A percentile compares a stretch with the other conserved stretches of the same genome.
phyloP scores from a whole-genome alignment of 2,329 filamentous ascomycete species.

The Xylaria sp. region DNA sequence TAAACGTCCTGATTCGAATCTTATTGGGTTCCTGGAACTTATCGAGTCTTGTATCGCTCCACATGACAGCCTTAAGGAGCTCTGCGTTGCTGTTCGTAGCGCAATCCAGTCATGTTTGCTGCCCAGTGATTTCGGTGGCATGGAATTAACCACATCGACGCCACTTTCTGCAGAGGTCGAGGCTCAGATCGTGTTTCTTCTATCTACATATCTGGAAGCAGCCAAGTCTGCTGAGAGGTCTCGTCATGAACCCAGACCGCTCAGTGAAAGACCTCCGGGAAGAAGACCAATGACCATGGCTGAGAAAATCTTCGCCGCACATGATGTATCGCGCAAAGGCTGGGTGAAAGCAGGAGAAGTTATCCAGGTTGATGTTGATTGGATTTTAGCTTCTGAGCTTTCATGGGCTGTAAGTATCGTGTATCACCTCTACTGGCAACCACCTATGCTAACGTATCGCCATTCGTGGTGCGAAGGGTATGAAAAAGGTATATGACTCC shows the following conservation, averaged over 20 bases:
- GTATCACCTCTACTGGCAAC: neutral
- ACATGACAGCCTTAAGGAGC: constrained; percentile 1
- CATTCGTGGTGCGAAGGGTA: constrained; percentile 43
- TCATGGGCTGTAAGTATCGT: constrained; percentile 50
- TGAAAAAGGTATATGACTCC: constrained; percentile 55
- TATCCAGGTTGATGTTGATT: constrained; percentile 57
- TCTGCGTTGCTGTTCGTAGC: constrained; percentile 16
- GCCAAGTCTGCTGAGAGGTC: constrained; percentile 46
- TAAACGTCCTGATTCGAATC: constrained; percentile 1
- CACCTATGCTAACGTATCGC: neutral
- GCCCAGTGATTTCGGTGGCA: constrained; percentile 45
- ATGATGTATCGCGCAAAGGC: constrained; percentile 52
- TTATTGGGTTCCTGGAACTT: constrained; percentile 15
- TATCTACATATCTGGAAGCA: constrained; percentile 47
- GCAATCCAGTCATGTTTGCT: constrained; percentile 26
- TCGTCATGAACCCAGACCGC: constrained; percentile 4
- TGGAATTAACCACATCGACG: constrained; percentile 37
- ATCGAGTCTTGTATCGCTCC: constrained; percentile 12
- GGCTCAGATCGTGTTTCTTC: constrained; percentile 45
- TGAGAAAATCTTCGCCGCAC: constrained; percentile 60
- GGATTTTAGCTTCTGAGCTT: constrained; percentile 58
- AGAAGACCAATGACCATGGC: constrained; percentile 54
- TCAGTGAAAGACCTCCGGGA: constrained; percentile 31
- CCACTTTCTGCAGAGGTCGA: constrained; percentile 34
- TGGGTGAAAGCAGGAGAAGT: constrained; percentile 54